phyloP scores from a whole-genome alignment of 805 yeast genomes.

The Zygoascus bituminiphila region DNA sequence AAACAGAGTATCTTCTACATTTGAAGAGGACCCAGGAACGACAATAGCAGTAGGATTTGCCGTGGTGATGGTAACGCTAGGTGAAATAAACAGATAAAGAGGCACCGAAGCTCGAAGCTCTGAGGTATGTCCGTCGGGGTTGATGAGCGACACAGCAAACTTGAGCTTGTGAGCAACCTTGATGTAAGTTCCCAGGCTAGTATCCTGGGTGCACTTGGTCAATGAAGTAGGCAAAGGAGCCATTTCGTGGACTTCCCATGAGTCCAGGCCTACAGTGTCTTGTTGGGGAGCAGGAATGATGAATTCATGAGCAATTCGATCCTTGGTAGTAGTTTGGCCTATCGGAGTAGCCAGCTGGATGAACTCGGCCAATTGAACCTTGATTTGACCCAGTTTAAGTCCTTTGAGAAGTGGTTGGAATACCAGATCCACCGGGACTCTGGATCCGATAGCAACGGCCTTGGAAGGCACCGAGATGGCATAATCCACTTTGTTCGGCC shows the following conservation, averaged over 20 bases:
- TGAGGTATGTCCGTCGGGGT: slow-evolving; percentile 88
- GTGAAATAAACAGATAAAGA: slow-evolving; percentile 63
- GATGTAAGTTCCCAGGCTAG: slow-evolving; percentile 56
- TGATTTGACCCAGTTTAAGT: slow-evolving; percentile 64
- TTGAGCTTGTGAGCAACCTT: slow-evolving; percentile 86
- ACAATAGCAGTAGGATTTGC: slow-evolving; percentile 21
- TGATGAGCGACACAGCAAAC: slow-evolving; percentile 66
- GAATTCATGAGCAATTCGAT: slow-evolving; percentile 49
- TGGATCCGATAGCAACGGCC: slow-evolving; percentile 85
- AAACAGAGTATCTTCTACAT: slow-evolving; percentile 9
- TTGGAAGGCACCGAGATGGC: slow-evolving; percentile 77
- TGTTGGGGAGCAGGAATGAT: slow-evolving; percentile 39
- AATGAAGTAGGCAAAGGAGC: slow-evolving; percentile 66
- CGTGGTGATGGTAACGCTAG: slow-evolving; percentile 68
- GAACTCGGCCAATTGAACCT: slow-evolving; percentile 59
- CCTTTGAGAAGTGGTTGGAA: slow-evolving; percentile 80
- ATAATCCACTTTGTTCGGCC: slow-evolving; percentile 93
- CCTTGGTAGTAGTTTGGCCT: slow-evolving; percentile 53
- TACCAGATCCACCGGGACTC: slow-evolving; percentile 57
- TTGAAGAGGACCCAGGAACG: slow-evolving; percentile 10
- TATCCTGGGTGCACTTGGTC: slow-evolving; percentile 78
- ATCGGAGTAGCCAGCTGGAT: slow-evolving; percentile 40
- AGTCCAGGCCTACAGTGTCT: slow-evolving; percentile 37
- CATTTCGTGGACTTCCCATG: slow-evolving; percentile 64
- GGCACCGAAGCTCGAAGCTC: slow-evolving; percentile 90